Percentiles rank a stretch among this genome's conserved stretches.
Conservation (phyloP, 2,329 filamentous ascomycete species). For the Fusarium globosum region DNA sequence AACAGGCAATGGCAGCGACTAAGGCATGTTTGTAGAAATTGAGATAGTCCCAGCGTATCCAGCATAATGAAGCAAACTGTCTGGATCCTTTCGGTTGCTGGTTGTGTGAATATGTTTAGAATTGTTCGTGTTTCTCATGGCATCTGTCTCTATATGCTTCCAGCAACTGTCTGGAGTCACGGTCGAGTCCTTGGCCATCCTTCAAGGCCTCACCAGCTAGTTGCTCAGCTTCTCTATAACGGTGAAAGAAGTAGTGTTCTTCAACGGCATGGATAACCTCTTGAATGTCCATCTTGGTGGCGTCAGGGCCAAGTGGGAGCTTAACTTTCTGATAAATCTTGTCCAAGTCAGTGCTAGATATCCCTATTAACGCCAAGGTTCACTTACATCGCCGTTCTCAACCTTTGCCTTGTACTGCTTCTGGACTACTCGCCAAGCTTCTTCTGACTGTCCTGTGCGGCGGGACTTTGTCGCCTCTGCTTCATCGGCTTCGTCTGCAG, state of each 20-base stretch:
- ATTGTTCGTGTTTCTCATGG: conserved; percentile 43
- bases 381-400: conserved; percentile 65
- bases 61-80: conserved; percentile 9
- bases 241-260: conserved; percentile 66
- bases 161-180: conserved; percentile 56
- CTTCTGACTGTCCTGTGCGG: conserved; percentile 60
- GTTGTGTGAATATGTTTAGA: background rate
- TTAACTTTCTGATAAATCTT: conserved; percentile 59
- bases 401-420: conserved; percentile 59
- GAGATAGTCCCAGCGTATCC: conserved; percentile 1
- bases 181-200: conserved; percentile 52
- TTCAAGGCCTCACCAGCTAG: conserved; percentile 54
- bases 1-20: background rate
- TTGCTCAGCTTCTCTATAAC: conserved; percentile 58
- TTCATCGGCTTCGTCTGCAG: conserved; percentile 50
- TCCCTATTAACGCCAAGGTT: background rate
- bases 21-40: conserved; percentile 18
- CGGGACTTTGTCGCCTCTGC: conserved; percentile 45
- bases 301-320: conserved; percentile 53
- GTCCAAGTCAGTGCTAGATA: background rate
- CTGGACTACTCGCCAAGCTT: conserved; percentile 60
- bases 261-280: conserved; percentile 66
- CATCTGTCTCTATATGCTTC: conserved; percentile 58
- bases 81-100: background rate
- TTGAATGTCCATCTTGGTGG: conserved; percentile 61